Evolutionary conservation across 352 stramenopile species (phyloP), one percentile per base, ranked within the genome.

Genomic region (Pythium phragmiticola): DNA sequence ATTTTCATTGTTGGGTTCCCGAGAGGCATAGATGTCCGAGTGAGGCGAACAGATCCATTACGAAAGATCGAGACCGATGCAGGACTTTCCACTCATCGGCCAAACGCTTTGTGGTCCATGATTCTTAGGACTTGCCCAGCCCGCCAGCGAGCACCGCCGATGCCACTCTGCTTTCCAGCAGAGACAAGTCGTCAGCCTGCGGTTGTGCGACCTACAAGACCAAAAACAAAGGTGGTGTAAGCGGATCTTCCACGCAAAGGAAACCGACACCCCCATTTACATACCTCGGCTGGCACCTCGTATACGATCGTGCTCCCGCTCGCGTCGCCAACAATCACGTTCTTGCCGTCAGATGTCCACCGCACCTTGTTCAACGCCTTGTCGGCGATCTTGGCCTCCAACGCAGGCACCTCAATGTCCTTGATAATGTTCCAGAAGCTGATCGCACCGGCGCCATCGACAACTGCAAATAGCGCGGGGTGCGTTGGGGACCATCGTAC

Each of bases 381-480:
- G 26, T 80, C 72, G 26, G 75, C 80, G 47, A 92, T 77, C 66
- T 90, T 87, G 7, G 78, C 66, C 36, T 88, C 83, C 12, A 91
- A 63, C 13, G 66, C 75, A 9, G 83, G 77, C 33, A 92, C 82
- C 59, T 95, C 88, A n/a, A 87, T 70, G 66, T 96, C 88, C 52
- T 84, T 85, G 63, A 88, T 63, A 53, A 96, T 85, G 57, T 95
- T 94, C 88, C 88, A 96, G 39, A 96, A 70, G 57, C 82, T 90
- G 36, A 92, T 72, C 7, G 49, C 61, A 9, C 88, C 88, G 21
- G 71, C 88, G 12, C 82, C 86, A 52, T 95, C 87, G 28, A 86
- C 87, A 26, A 93, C 87, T 3, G 84, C 84, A 73, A 96, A 95
- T 9, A 96, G 63, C 16, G 87, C 78, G 5, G 87, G 85, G 47